Evolutionary conservation across 192 early-diverging fungal species (phyloP), one percentile per base, ranked within the genome.

Genomic region (Umbelopsis sp.): DNA sequence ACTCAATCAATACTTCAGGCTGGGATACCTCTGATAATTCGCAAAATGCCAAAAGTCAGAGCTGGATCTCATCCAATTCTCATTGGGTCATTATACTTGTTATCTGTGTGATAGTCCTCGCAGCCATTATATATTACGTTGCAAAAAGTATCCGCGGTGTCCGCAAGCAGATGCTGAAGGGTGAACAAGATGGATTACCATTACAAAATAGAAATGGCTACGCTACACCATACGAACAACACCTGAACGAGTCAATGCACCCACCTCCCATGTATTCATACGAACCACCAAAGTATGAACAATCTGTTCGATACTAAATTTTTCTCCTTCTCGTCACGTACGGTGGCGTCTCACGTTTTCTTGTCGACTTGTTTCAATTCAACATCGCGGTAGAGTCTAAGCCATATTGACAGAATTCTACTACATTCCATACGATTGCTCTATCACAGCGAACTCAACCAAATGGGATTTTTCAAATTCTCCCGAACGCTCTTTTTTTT

Each of bases 31-130:
- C 26, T 32, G 56, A 62, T 32, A 26, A 62, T 4, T 11, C 4
- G 34, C 12, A 10, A 3, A 62, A 29, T 20, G 2, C 31, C 4
- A 49, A 69, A 8, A 20, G 47, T 16, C 45, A 70, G 1, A 74
- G 69, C 41, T 78, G 77, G 77, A 65, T 78, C 14, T 31, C 21
- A 29, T 52, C 51, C 26, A 62, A 78, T 10, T 31, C 66, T 20
- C 72, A 56, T 2, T 78, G 70, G 43, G 49, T 78, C 12, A 66
- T 78, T 50, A 71, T 78, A 24, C 66, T 73, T 56, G 65, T 71
- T 34, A 51, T 78, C 16, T 62, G 22, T 21, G 44, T 78, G 20
- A 11, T 78, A 20, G 41, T 78, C 4, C 36, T 66, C 21, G 65
- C 26, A 56, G 20, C 70, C 10, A 6, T 78, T 7, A 51, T 68